Percentiles rank a stretch among this genome's conserved stretches.
phyloP scores from a whole-genome alignment of 345 rosid species.

The Cochlearia excelsa region DNA sequence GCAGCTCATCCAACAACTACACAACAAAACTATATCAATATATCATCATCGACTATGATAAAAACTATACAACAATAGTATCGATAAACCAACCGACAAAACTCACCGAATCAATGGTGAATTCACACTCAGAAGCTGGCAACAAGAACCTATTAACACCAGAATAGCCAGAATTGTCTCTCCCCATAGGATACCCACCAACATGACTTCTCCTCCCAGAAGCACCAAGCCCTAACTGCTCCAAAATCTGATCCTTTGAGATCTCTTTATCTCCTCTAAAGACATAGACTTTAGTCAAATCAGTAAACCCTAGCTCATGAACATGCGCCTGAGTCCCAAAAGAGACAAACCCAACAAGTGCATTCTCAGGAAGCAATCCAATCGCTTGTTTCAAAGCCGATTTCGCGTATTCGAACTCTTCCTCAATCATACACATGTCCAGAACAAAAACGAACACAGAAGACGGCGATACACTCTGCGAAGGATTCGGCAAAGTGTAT shows the following conservation, averaged over 20 bases:
- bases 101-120: constrained; percentile 74
- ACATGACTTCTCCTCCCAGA: constrained; percentile 53
- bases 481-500: constrained; percentile 53
- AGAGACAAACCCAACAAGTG: constrained; percentile 87
- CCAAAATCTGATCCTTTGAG: constrained; percentile 76
- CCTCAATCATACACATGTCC: constrained; percentile 94
- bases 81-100: constrained; percentile 4
- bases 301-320: constrained; percentile 87
- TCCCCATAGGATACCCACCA: constrained; percentile 57
- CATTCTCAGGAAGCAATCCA: constrained; percentile 88
- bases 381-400: constrained; percentile 82
- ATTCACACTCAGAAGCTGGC: constrained; percentile 96
- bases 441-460: constrained; percentile 82
- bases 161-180: constrained; percentile 42
- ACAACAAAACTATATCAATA: constrained; percentile 15
- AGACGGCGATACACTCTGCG: constrained; percentile 43
- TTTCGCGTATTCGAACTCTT: constrained; percentile 70
- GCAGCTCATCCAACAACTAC: constrained; percentile 93
- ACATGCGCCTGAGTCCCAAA: constrained; percentile 98
- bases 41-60: neutral
- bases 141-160: constrained; percentile 77
- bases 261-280: constrained; percentile 88
- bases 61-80: constrained; percentile 2
- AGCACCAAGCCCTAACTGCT: constrained; percentile 76
- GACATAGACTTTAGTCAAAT: constrained; percentile 87